Evolutionary conservation across 768 basidiomycete species (phyloP), one percentile per base, ranked within the genome.

Genomic region (Aureoboletus auriporus): DNA sequence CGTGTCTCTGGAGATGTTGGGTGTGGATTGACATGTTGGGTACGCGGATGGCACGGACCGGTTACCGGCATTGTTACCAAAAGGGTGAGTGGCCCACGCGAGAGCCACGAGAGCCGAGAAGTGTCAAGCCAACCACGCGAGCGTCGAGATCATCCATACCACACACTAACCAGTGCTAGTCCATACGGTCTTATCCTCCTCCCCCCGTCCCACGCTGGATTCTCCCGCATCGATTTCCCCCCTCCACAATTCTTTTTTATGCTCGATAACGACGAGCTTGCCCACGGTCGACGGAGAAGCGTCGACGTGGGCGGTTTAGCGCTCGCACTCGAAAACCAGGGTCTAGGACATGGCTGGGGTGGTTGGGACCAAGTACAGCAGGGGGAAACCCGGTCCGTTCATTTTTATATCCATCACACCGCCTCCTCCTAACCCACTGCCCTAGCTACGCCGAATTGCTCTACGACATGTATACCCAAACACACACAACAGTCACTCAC

Each of bases 241-340:
- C 8, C 4, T 1, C 40, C 9, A 37, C 6, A 23, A 4, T 17
- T 7, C 26, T 0, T 33, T 6, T 53, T 37, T 42, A 68, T 68
- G 66, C 43, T 69, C 30, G 56, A 56, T 42, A 63, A 53, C 46
- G 64, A 67, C 43, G 68, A 66, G 31, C 55, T 45, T 28, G 41
- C 50, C 40, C 62, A 64, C 38, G 68, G 61, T 33, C 69, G 80
- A 50, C 74, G 93, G 45, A 73, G 89, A 40, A 93, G 89, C 63
- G 91, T 93, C 47, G 93, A 97, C 67, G 78, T 90, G 37, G 93
- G 93, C 11, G 93, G 93, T 29, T 77, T 97, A 50, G 82, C 84
- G 49, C 83, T 92, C 42, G 91, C 92, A 1, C 78, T 88, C 42
- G 74, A 71, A 49, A 79, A 78, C 55, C 71, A 66, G 40, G 80